These are phyloP conservation scores for carrot (Daucus carota) DNA, from an alignment of 129 eudicot species.

Conservation along the genomic window DNA sequence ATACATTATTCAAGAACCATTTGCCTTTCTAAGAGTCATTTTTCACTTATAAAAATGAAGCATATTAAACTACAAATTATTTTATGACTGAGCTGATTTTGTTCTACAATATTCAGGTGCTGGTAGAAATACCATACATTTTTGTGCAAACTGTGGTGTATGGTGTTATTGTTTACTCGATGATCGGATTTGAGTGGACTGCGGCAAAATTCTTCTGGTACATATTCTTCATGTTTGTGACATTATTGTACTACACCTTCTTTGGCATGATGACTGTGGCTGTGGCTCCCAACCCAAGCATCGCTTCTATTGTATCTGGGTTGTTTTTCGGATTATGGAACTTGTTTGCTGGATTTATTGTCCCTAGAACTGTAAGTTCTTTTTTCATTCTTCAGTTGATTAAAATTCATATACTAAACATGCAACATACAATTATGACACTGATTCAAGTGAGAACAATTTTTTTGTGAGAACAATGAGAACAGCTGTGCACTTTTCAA, in stretches of 20 bases:
- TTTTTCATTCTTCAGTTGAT: too few species aligned
- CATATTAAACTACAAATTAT: neutral
- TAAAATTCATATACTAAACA: too few species aligned
- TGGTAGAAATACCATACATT: conserved; percentile 28
- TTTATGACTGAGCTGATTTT: neutral
- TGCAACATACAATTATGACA: too few species aligned
- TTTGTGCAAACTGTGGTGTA: conserved; percentile 17
- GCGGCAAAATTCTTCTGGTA: conserved; percentile 28
- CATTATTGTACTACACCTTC: conserved; percentile 26
- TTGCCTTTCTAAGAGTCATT: neutral
- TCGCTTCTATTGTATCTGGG: conserved; percentile 18
- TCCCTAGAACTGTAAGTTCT: conserved; percentile 28
- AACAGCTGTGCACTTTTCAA: too few species aligned
- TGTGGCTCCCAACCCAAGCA: conserved; percentile 22
- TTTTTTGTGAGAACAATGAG: too few species aligned
- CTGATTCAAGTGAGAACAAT: too few species aligned
- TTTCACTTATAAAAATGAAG: neutral
- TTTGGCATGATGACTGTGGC: conserved; percentile 39
- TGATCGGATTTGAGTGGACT: conserved; percentile 29
- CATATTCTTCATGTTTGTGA: conserved; percentile 20
- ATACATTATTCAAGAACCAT: neutral
- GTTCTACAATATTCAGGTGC: conserved; percentile 5
- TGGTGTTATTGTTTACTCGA: conserved; percentile 22
- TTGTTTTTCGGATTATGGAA: conserved; percentile 25
- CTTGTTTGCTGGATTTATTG: conserved; percentile 28